Percentiles rank a stretch among this genome's conserved stretches.
Evolutionary conservation across 2,329 filamentous ascomycete genomes (phyloP).

Genomic region (Sphaerulina vaccinii): DNA sequence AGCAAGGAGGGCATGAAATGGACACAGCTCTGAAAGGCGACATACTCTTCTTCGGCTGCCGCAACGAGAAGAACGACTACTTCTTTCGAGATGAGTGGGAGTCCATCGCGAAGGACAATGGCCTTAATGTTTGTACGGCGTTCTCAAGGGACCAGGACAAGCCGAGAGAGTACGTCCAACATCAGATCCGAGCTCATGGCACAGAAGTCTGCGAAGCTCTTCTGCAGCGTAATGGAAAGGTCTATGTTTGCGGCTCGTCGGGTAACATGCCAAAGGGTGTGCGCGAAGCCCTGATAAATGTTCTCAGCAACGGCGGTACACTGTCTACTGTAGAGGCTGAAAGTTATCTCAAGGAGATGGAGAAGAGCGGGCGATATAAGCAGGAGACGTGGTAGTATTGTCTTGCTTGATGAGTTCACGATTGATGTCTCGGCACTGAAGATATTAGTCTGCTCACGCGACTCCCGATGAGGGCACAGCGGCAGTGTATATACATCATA

Average conservation of each 20-base stretch:
- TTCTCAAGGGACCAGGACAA: conserved; percentile 68
- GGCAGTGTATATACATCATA: no score
- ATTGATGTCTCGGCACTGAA: no score
- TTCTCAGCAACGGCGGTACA: conserved; percentile 46
- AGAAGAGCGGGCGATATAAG: conserved; percentile 62
- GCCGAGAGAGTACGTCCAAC: conserved; percentile 67
- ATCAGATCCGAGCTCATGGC: conserved; percentile 56
- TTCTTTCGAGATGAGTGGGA: conserved; percentile 80
- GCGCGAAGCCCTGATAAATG: conserved; percentile 63
- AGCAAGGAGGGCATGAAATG: conserved; percentile 17
- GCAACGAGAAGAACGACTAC: conserved; percentile 72
- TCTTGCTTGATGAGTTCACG: no score
- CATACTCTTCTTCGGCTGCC: conserved; percentile 79
- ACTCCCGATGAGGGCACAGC: no score
- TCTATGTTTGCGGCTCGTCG: conserved; percentile 61
- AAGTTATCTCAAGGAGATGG: conserved; percentile 55
- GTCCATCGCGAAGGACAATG: conserved; percentile 41
- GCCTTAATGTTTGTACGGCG: conserved; percentile 59
- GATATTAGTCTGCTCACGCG: no score
- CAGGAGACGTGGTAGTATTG: conserved; percentile 66
- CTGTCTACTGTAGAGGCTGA: conserved; percentile 56
- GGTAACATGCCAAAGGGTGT: conserved; percentile 72
- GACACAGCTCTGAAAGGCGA: conserved; percentile 33
- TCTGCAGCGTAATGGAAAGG: conserved; percentile 51
- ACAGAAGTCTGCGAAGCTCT: conserved; percentile 54